phyloP scores from a whole-genome alignment of 176 grass and related monocot genomes.

The Oryza nivara region DNA sequence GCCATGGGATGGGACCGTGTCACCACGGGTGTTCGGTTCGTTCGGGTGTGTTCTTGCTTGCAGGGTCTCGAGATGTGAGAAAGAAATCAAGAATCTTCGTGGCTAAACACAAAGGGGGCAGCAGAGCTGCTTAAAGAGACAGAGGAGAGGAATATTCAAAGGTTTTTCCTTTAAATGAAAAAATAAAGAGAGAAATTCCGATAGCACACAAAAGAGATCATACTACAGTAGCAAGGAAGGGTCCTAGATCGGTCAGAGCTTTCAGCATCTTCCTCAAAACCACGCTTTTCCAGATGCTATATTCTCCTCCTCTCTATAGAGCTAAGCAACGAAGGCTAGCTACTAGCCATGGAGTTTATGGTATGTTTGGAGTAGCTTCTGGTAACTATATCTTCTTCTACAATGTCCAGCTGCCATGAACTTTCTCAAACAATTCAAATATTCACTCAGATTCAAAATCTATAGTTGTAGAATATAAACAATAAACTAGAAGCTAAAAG shows the following conservation, averaged over 20 bases:
- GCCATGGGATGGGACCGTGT: background rate
- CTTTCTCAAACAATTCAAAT: too few species aligned
- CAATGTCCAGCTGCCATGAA: too few species aligned
- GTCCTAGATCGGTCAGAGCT: conserved; percentile 11
- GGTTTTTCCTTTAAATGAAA: conserved; percentile 16
- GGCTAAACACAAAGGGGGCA: background rate
- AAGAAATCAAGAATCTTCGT: conserved; percentile 4
- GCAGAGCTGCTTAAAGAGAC: background rate
- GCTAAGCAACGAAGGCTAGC: background rate
- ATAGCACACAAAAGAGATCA: background rate
- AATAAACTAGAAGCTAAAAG: too few species aligned
- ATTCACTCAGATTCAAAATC: too few species aligned
- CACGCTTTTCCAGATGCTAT: conserved; percentile 37
- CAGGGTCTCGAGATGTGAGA: background rate
- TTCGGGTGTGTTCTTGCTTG: background rate
- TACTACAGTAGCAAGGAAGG: background rate
- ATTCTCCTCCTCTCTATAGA: background rate
- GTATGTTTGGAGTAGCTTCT: too few species aligned
- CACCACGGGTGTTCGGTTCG: background rate
- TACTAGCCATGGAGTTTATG: background rate
- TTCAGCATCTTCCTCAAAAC: conserved; percentile 32
- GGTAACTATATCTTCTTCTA: too few species aligned
- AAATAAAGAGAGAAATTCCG: background rate
- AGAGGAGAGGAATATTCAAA: conserved; percentile 37
- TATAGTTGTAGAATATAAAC: too few species aligned